Evolutionary conservation across 345 rosid genomes (phyloP), one percentile per base, ranked within the genome.

Genomic region (Syzygium oleosum): DNA sequence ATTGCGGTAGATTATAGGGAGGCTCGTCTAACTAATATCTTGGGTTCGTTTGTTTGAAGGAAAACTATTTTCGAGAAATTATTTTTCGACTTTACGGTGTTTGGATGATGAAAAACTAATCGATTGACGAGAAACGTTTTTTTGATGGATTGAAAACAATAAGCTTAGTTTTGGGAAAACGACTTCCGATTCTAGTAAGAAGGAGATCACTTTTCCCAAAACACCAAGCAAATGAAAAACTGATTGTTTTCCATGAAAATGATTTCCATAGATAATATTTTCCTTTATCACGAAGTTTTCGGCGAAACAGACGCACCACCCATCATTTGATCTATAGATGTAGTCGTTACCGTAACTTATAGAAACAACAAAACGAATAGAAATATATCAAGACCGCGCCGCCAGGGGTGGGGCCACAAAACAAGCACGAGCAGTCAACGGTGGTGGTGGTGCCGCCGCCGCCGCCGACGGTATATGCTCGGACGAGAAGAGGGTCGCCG

Each of bases 261-360:
- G 43, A 2, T 65, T 29, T 58, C 1, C 0, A 2, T 12, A 4
- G 43, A 41, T 41, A 41, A 41, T 41, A 41, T 41, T 41, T 41
- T 41, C 43, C 43, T 41, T 41, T 58, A 58, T 56, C 27, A 9
- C 0, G 5, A 56, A 56, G 1, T 25, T 5, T 58, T 58, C 0
- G 1, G 1, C 0, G 3, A 58, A 25, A 11, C 7, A 11, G 1
- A 0, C 1, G 0, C 0, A 0, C 2, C 4, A 25, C 11, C 43
- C 43, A 41, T 25, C 25, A 25, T 41, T 41, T 41, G 43, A 41
- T 41, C 43, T 41, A 41, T 5, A 4, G 43, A 41, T 41, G 43
- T 5, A 41, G 43, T 4, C 43, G 43, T 41, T 41, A 41, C 43
- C 43, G 1, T 41, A 41, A 41, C 43, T 41, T 41, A 41, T 41